A percentile compares a stretch with the other conserved stretches of the same genome.
Evolutionary conservation across 371 early-diverging fungal species (phyloP).

Genomic region (Lichtheimia ornata): DNA sequence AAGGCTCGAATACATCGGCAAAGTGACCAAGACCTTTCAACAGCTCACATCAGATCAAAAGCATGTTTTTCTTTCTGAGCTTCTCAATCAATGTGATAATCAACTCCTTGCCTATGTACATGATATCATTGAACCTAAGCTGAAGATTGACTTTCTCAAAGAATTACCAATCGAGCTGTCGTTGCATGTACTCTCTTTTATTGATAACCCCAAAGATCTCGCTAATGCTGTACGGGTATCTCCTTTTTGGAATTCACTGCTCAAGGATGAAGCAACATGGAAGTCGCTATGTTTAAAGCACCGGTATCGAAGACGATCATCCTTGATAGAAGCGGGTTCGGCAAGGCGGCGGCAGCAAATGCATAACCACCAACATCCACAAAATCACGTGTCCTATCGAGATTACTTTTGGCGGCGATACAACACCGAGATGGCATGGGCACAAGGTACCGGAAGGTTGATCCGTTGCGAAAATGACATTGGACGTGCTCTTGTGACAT

Average conservation of each 20-base stretch:
- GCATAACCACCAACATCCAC: slow-evolving; percentile 1
- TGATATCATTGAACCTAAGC: slow-evolving; percentile 57
- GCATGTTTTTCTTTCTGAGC: slow-evolving; percentile 44
- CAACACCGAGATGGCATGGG: slow-evolving; percentile 72
- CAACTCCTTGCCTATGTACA: slow-evolving; percentile 60
- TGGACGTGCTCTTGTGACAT: slow-evolving; percentile 80
- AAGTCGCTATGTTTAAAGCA: slow-evolving; percentile 52
- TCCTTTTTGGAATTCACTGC: slow-evolving; percentile 72
- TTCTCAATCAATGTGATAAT: slow-evolving; percentile 57
- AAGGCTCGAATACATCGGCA: slow-evolving; percentile 19
- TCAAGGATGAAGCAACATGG: slow-evolving; percentile 64
- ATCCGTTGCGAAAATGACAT: slow-evolving; percentile 48
- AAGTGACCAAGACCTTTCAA: slow-evolving; percentile 25
- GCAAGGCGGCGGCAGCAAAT: slow-evolving; percentile 5
- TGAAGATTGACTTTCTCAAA: slow-evolving; percentile 79
- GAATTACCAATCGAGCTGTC: slow-evolving; percentile 77
- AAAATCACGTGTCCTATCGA: slow-evolving; percentile 52
- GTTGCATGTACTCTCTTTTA: slow-evolving; percentile 67
- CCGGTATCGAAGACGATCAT: slow-evolving; percentile 40
- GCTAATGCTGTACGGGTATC: slow-evolving; percentile 75
- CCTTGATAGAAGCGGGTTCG: too few relatives aligned
- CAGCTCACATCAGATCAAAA: slow-evolving; percentile 44
- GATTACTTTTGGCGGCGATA: slow-evolving; percentile 66
- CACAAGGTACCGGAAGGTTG: slow-evolving; percentile 50
- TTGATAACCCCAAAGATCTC: slow-evolving; percentile 70